A percentile compares a stretch with the other conserved stretches of the same genome.
phyloP scores from a whole-genome alignment of 2,329 filamentous ascomycete genomes.

The Trichoderma brevicompactum region DNA sequence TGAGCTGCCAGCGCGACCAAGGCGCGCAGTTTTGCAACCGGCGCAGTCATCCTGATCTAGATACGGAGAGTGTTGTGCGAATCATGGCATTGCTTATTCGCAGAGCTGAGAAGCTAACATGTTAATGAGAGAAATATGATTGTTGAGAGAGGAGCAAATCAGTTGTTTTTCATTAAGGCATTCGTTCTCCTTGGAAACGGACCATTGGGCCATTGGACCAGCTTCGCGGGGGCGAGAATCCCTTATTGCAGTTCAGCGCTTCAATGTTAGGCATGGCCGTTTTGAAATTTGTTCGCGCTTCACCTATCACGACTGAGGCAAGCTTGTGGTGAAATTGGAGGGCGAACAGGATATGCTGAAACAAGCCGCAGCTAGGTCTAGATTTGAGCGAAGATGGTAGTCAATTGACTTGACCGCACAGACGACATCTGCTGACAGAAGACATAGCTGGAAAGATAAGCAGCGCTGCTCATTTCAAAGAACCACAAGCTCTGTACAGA shows the following conservation, averaged over 20 bases:
- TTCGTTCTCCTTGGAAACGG: not conserved
- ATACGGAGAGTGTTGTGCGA: not conserved
- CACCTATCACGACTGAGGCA: not conserved
- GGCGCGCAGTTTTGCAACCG: constrained; percentile 5
- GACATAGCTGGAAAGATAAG: not conserved
- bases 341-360: not conserved
- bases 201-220: not conserved
- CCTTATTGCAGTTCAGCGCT: not conserved
- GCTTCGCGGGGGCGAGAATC: not conserved
- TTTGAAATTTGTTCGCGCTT: too few species aligned
- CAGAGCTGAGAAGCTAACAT: not conserved
- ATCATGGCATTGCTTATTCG: not conserved
- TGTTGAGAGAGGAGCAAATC: not conserved
- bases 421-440: constrained; percentile 8
- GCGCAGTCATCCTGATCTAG: not conserved
- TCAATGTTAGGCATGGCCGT: not conserved
- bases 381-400: not conserved
- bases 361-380: not conserved
- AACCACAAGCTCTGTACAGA: not conserved
- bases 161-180: not conserved
- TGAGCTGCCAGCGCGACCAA: not conserved
- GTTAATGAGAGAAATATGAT: not conserved
- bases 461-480: not conserved
- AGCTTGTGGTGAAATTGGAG: not conserved
- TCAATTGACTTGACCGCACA: constrained; percentile 18